These are phyloP conservation scores for Curvularia sp. DNA, from an alignment of 2,329 filamentous ascomycete genomes.

Conservation along the genomic window DNA sequence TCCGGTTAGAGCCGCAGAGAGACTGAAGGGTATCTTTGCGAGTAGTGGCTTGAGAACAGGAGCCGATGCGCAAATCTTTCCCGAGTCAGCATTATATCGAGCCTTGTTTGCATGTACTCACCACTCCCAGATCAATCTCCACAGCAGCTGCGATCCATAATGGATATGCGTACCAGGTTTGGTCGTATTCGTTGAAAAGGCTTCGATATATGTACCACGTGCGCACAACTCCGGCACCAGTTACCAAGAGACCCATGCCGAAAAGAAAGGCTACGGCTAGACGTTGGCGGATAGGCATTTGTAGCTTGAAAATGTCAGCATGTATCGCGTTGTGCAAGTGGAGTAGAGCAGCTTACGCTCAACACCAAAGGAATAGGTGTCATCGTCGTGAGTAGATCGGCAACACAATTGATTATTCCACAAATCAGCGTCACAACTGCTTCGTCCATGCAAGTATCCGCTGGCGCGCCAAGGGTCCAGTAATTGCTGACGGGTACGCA, in stretches of 20 bases:
- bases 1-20: conserved; percentile 27
- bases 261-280: conserved; percentile 52
- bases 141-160: conserved; percentile 58
- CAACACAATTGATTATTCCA: conserved; percentile 55
- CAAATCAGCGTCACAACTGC: conserved; percentile 49
- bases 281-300: conserved; percentile 53
- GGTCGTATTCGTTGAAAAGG: conserved; percentile 53
- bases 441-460: conserved; percentile 52
- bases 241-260: conserved; percentile 53
- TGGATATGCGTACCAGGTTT: conserved; percentile 56
- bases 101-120: conserved; percentile 32
- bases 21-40: conserved; percentile 35
- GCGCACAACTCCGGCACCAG: conserved; percentile 52
- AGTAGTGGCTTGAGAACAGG: conserved; percentile 44
- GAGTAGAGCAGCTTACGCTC: conserved; percentile 26
- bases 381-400: conserved; percentile 53
- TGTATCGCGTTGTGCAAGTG: neutral
- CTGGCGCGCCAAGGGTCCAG: conserved; percentile 50
- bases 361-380: conserved; percentile 56
- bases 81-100: neutral
- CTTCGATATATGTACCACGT: conserved; percentile 56
- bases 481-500: conserved; percentile 55
- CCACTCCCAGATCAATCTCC: conserved; percentile 57
- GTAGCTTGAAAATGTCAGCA: conserved; percentile 31
- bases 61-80: conserved; percentile 42